Conservation (phyloP, 352 stramenopile species). For the Globisporangium carolinianum region DNA sequence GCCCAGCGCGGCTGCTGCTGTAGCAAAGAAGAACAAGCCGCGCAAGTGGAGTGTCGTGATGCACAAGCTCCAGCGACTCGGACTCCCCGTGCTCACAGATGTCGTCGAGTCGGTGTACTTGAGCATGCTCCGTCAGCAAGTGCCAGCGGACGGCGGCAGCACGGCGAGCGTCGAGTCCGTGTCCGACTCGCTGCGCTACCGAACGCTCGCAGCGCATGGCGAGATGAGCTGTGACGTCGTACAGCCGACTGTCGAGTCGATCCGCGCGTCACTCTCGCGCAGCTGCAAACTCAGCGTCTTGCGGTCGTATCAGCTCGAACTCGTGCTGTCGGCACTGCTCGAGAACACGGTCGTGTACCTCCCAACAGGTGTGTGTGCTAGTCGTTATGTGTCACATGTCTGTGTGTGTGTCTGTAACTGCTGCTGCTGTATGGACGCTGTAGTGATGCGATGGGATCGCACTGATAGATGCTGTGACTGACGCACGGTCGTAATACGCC, state of each 20-base stretch:
- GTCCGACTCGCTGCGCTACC: background rate
- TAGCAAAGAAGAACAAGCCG: constrained; percentile 1
- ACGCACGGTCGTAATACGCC: background rate
- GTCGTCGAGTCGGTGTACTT: constrained; percentile 4
- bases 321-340: constrained; percentile 54
- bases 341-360: constrained; percentile 81
- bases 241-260: constrained; percentile 21
- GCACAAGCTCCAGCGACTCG: constrained; percentile 19
- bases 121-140: constrained; percentile 1
- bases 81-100: constrained; percentile 18
- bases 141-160: constrained; percentile 1
- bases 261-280: constrained; percentile 23
- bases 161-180: background rate
- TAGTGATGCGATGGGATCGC: too few relatives aligned
- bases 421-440: background rate
- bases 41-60: constrained; percentile 36
- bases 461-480: background rate
- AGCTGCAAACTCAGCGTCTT: constrained; percentile 40
- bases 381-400: too few relatives aligned
- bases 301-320: constrained; percentile 60
- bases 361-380: constrained; percentile 32
- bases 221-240: constrained; percentile 5
- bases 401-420: background rate
- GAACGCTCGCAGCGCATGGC: background rate
- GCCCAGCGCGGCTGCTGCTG: background rate